phyloP scores from a whole-genome alignment of 2,329 filamentous ascomycete species.

The Albophoma yamanashiensis region DNA sequence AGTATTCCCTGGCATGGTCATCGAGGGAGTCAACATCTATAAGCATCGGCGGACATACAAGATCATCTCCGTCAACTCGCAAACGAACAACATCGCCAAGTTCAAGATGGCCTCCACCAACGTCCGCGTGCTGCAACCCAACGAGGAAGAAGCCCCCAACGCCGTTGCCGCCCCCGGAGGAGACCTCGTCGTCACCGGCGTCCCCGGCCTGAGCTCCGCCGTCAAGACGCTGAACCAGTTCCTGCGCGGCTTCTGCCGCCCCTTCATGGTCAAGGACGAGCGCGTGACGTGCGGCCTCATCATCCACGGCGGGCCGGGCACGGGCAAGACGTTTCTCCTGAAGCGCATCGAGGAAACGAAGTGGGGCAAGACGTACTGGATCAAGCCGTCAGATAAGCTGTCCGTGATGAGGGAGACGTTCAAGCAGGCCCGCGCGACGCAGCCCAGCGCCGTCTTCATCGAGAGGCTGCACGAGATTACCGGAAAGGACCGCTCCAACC shows the following conservation, averaged over 20 bases:
- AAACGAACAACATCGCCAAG: conserved; percentile 30
- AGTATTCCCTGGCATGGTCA: conserved; percentile 57
- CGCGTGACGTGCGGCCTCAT: conserved; percentile 48
- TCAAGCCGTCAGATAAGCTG: conserved; percentile 46
- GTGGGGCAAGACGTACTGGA: conserved; percentile 59
- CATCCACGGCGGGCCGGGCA: conserved; percentile 72
- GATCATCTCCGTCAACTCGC: conserved; percentile 43
- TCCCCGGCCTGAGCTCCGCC: conserved; percentile 60
- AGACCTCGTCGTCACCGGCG: conserved; percentile 36
- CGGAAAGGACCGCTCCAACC: conserved; percentile 44
- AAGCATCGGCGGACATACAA: conserved; percentile 36
- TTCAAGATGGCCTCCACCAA: conserved; percentile 26
- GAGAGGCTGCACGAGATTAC: conserved; percentile 67
- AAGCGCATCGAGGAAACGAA: conserved; percentile 52
- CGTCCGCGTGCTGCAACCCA: conserved; percentile 25
- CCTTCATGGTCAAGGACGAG: conserved; percentile 17
- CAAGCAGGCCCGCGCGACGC: conserved; percentile 52
- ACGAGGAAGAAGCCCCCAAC: conserved; percentile 10
- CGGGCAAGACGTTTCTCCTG: conserved; percentile 72
- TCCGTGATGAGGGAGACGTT: conserved; percentile 57
- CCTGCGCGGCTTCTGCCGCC: conserved; percentile 43
- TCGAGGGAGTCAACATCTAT: conserved; percentile 45
- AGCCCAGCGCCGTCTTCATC: conserved; percentile 70
- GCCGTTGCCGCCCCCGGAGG: conserved; percentile 10
- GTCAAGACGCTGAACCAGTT: conserved; percentile 56